A percentile compares a stretch with the other conserved stretches of the same genome.
Evolutionary conservation across 2,329 filamentous ascomycete species (phyloP).

Genomic region (Dactylellina drechsleri): DNA sequence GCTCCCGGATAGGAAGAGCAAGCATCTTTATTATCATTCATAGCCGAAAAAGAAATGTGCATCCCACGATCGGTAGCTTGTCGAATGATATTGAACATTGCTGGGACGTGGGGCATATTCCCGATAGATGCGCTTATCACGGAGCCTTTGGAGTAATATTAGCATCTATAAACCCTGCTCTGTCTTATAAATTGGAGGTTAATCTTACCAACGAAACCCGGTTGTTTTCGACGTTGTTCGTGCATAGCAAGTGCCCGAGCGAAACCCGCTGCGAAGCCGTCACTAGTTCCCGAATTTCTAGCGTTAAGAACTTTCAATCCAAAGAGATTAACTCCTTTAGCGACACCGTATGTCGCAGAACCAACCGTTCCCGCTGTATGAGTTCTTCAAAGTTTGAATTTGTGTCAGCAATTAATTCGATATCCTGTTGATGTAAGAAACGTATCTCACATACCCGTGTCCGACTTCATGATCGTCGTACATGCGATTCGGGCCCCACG

Average conservation of each 20-base stretch:
- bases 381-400: slow-evolving; percentile 6
- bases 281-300: slow-evolving; percentile 17
- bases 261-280: slow-evolving; percentile 27
- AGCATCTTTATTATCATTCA: slow-evolving; percentile 43
- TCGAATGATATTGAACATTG: slow-evolving; percentile 21
- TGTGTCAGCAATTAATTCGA: background rate
- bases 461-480: slow-evolving; percentile 18
- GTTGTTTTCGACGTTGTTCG: slow-evolving; percentile 3
- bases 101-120: slow-evolving; percentile 56
- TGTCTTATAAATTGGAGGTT: background rate
- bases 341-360: slow-evolving; percentile 36
- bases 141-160: slow-evolving; percentile 9
- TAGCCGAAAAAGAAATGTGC: slow-evolving; percentile 40
- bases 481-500: slow-evolving; percentile 26
- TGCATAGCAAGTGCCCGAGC: slow-evolving; percentile 35
- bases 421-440: background rate
- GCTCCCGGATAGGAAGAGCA: slow-evolving; percentile 29
- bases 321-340: slow-evolving; percentile 33
- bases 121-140: slow-evolving; percentile 63
- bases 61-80: slow-evolving; percentile 26
- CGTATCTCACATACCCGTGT: slow-evolving; percentile 33
- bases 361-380: slow-evolving; percentile 49
- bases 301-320: slow-evolving; percentile 33
- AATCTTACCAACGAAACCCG: slow-evolving; percentile 8
- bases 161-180: background rate